Conservation (phyloP, 2,329 filamentous ascomycete genomes). For the Xylariales sp. region DNA sequence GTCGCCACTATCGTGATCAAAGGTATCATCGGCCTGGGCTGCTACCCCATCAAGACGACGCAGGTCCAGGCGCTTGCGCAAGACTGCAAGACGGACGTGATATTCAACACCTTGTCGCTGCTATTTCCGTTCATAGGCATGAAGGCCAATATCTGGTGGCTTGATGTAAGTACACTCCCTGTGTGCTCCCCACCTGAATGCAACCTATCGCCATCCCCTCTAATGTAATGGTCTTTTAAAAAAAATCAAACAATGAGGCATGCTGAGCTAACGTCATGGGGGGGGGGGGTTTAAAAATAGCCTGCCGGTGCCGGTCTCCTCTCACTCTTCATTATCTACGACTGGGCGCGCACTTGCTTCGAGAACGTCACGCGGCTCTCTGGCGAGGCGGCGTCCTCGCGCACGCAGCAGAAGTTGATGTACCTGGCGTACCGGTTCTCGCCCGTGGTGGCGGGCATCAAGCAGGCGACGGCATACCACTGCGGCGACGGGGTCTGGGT, state of each 20-base stretch:
- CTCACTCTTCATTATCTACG: conserved; percentile 64
- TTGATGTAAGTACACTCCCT: conserved; percentile 42
- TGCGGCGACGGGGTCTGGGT: conserved; percentile 60
- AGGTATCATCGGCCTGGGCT: conserved; percentile 56
- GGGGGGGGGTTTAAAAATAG: no score
- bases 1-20: conserved; percentile 54
- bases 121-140: conserved; percentile 59
- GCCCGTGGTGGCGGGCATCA: conserved; percentile 48
- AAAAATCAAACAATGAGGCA: no score
- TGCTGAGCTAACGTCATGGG: no score
- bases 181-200: no score
- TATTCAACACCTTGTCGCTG: conserved; percentile 61
- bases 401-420: conserved; percentile 51
- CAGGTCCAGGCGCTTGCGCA: conserved; percentile 61
- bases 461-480: conserved; percentile 54
- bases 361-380: conserved; percentile 56
- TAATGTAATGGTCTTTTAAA: no score
- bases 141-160: conserved; percentile 59
- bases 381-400: conserved; percentile 49
- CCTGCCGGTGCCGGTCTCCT: conserved; percentile 56
- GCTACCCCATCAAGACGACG: conserved; percentile 55
- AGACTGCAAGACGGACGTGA: conserved; percentile 60
- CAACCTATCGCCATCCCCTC: no score
- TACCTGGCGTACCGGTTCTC: conserved; percentile 56
- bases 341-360: conserved; percentile 60